Percentiles rank a stretch among this genome's conserved stretches.
Evolutionary conservation across 345 rosid species (phyloP).

Genomic region (Hibiscus mutabilis): DNA sequence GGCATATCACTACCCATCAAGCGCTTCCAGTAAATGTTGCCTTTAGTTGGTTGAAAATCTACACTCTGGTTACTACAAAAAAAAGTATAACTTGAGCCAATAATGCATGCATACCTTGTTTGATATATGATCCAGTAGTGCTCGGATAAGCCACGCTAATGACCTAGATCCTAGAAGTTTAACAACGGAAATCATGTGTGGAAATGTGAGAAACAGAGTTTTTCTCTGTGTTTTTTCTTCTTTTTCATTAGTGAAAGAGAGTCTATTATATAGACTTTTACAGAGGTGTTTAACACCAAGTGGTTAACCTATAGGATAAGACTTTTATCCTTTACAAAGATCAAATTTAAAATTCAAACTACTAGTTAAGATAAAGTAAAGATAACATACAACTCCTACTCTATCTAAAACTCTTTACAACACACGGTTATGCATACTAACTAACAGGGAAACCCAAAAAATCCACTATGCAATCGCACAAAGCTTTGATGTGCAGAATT

Average conservation of each 20-base stretch:
- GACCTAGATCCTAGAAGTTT: constrained; percentile 93
- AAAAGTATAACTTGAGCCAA: background rate
- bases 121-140: constrained; percentile 91
- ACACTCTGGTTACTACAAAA: background rate
- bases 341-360: no score
- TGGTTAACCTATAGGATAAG: no score
- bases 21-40: background rate
- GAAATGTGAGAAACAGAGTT: no score
- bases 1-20: background rate
- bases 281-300: no score
- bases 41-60: background rate
- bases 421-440: no score
- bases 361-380: no score
- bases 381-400: no score
- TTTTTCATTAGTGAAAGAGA: no score
- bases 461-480: constrained; percentile 86
- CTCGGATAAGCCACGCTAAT: constrained; percentile 94
- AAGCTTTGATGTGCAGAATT: constrained; percentile 97
- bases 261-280: no score
- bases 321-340: no score
- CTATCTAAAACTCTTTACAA: no score
- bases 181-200: constrained; percentile 80
- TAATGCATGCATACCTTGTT: constrained; percentile 54
- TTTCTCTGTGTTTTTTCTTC: no score
- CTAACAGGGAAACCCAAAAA: constrained; percentile 90